These are phyloP conservation scores for Triticum monococcum DNA, from an alignment of 176 grass and related monocot species.

Conservation along the genomic window DNA sequence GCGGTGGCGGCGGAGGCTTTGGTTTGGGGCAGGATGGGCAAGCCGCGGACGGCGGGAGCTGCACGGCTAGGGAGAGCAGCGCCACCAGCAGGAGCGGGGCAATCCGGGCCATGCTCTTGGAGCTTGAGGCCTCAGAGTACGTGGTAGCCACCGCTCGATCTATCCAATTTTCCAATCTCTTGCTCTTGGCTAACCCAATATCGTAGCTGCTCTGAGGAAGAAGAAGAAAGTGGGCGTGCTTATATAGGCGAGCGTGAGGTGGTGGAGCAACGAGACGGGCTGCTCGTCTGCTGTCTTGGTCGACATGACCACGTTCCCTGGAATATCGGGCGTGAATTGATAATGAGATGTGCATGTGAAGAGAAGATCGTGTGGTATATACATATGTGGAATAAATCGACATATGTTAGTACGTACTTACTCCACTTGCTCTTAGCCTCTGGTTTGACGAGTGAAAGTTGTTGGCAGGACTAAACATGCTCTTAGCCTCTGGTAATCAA, in stretches of 20 bases:
- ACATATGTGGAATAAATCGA: too few relatives aligned
- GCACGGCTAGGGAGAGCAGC: slow-evolving; percentile 8
- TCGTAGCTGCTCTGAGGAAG: slow-evolving; percentile 9
- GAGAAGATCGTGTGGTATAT: too few relatives aligned
- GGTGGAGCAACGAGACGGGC: background rate
- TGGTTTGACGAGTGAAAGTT: too few relatives aligned
- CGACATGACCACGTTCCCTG: background rate
- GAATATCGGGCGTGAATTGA: too few relatives aligned
- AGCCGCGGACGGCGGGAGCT: slow-evolving; percentile 19
- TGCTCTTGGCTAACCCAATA: background rate
- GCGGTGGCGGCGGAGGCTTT: slow-evolving; percentile 23
- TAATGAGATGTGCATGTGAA: too few relatives aligned
- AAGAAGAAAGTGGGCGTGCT: background rate
- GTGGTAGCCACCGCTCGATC: too few relatives aligned
- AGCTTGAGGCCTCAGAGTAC: too few relatives aligned
- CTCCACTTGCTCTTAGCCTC: too few relatives aligned
- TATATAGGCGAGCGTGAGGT: slow-evolving; percentile 40
- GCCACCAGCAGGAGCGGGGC: slow-evolving; percentile 16
- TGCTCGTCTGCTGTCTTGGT: background rate
- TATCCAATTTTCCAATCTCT: too few relatives aligned
- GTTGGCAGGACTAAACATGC: too few relatives aligned
- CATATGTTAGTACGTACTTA: too few relatives aligned
- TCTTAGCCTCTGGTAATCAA: too few relatives aligned
- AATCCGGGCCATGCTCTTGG: slow-evolving; percentile 24
- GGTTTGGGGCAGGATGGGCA: slow-evolving; percentile 49